Evolutionary conservation across 2,329 filamentous ascomycete genomes (phyloP), one percentile per base, ranked within the genome.

Genomic region (Colletotrichum higginsianum): DNA sequence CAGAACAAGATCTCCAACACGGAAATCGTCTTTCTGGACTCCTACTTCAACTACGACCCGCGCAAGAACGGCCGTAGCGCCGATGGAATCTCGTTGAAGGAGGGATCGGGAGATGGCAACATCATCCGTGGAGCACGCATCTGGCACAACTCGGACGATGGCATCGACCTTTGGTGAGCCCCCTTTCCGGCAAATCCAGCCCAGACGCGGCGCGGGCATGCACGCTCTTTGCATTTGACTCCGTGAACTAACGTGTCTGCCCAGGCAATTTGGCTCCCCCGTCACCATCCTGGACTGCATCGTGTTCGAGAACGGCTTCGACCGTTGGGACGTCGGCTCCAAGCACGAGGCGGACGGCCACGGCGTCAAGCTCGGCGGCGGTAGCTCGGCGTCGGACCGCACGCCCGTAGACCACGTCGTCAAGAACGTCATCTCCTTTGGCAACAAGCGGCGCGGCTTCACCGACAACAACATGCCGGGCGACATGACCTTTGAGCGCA

Each of bases 81-180:
- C 12, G 83, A 85, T 66, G 84, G 84, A 1, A 82, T 85, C 67
- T 83, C 80, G 2, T 81, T 80, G 75, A 85, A 85, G 73, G 80
- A 82, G 63, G 84, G 84, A 3, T 80, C 76, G 15, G 84, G 84
- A 12, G 79, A 80, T 53, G 84, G 83, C 15, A 85, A 85, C 67
- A 68, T 82, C 8, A 66, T 85, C 23, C 80, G 80, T 50, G 82
- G 81, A 8, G 80, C 82, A 0, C 78, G 84, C 42, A 77, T 85
- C n/a, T 85, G 82, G 82, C 79, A 85, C 71, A 85, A 85, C 53
- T 83, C 84, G 18, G 84, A 85, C 63, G 84, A 85, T 61, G 84
- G 84, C 1, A 77, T 85, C 16, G 83, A 84, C 71, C 75, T 85
- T 0, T 85, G 61, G 46, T 79, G 7, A 47, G 50, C 4, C 35